Base-by-base conservation (phyloP, 2,329 filamentous ascomycete genomes). In the Epichloe coenophiala region DNA sequence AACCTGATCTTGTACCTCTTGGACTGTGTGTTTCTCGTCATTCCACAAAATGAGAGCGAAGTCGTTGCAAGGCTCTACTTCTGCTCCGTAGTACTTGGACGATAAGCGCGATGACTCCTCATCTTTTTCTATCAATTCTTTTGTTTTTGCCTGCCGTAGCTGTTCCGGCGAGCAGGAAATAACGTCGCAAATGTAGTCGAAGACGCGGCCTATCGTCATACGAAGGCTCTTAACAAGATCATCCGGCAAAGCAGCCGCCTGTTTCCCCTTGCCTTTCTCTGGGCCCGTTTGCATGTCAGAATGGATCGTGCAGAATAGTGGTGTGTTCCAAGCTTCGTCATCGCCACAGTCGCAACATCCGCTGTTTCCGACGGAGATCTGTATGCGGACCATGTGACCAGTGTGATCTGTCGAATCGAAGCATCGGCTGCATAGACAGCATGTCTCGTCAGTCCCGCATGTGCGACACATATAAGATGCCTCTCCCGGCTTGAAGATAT, bases 321-420 rank as follows among this genome's bases (percentile, higher is more conserved):
- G 89, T 45, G 81, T 74, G 63, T 82, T 82, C 91, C 94, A 98
- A 11, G 93, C 94, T 67, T 98, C 94, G 19, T 85, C 81, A 63
- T 98, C 93, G 53, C 93, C 93, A 63, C 93, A 98, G 68, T 98
- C 93, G 67, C 93, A 98, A 70, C 94, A 97, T 43, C 91, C 91
- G 61, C 86, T 93, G 63, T 96, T 95, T 6, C 91, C 91, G 2
- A 86, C 81, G 1, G 89, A 95, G 45, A 95, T 82, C 52, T 78
- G 86, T 52, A 98, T 88, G 60, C 86, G 84, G 50, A 97, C 90
- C 71, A 88, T 87, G 67, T 98, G 93, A 12, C 85, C 90, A 11
- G 88, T 84, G 66, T 98, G 93, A 62, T 98, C 91, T 39, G 91
- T 97, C 27, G 89, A 82, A 62, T 97, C 88, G 65, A 95, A 98